A percentile compares a stretch with the other conserved stretches of the same genome.
Evolutionary conservation across 2,329 filamentous ascomycete species (phyloP).

Genomic region (Chrysoporthe puriensis): DNA sequence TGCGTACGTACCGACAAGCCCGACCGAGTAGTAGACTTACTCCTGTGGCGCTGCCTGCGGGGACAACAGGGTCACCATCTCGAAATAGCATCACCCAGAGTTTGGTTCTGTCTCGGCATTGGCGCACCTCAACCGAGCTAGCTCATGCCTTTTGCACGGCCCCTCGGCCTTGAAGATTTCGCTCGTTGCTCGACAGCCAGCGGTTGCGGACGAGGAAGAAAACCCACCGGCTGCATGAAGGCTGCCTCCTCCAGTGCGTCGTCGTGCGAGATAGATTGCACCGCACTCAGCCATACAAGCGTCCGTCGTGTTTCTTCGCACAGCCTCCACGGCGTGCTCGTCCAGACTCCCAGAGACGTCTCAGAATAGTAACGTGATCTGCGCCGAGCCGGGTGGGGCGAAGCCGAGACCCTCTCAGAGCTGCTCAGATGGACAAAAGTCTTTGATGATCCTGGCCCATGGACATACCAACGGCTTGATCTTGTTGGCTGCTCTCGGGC

Average conservation of each 20-base stretch:
- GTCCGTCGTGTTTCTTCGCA: not conserved
- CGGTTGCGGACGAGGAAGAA: not conserved
- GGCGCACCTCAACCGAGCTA: not conserved
- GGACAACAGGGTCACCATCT: not conserved
- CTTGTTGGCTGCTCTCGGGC: too few species aligned
- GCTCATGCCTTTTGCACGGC: not conserved
- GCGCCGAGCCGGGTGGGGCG: not conserved
- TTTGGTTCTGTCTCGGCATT: too few species aligned
- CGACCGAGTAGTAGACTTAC: not conserved
- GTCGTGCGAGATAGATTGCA: not conserved
- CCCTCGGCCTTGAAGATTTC: not conserved
- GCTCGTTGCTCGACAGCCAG: not conserved
- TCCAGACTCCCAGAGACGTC: not conserved
- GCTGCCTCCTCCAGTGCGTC: not conserved
- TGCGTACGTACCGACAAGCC: not conserved
- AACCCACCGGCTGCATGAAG: not conserved
- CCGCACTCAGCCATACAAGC: not conserved
- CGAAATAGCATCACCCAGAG: not conserved
- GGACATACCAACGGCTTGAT: not conserved
- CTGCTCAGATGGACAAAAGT: not conserved
- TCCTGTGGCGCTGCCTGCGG: conserved; percentile 7
- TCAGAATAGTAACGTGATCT: not conserved
- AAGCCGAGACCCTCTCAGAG: not conserved
- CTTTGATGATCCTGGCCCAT: not conserved
- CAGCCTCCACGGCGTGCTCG: not conserved